Percentiles rank a stretch among this genome's conserved stretches.
These are phyloP conservation scores for Solanum hybrid DNA, from an alignment of 305 asterid species.

Conservation along the genomic window DNA sequence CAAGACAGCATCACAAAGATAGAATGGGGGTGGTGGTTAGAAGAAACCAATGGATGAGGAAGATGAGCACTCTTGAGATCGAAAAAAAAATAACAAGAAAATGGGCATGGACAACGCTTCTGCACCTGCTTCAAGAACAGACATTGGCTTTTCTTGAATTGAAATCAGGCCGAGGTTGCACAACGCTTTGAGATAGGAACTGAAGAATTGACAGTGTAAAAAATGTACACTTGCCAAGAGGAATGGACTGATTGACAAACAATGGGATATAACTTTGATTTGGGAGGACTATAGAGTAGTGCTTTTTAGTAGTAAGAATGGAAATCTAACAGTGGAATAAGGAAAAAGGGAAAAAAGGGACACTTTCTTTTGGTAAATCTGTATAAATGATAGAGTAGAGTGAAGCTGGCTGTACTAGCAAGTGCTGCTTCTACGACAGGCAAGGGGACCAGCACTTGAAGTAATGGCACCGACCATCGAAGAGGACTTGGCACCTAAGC, in stretches of 20 bases:
- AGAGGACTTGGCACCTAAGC: conserved; percentile 87
- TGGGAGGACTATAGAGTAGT: neutral
- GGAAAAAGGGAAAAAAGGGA: neutral
- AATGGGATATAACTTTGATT: neutral
- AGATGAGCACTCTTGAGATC: neutral
- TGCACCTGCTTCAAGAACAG: conserved; percentile 7
- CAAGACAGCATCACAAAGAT: neutral
- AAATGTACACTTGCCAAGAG: conserved; percentile 14
- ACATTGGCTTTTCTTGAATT: neutral
- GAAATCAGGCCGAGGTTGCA: conserved; percentile 15
- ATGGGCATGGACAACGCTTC: conserved; percentile 9
- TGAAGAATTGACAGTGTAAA: conserved; percentile 13
- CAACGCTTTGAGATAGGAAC: conserved; percentile 1
- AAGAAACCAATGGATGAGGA: neutral
- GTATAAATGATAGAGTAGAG: neutral
- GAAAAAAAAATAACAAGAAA: neutral
- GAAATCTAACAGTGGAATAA: neutral
- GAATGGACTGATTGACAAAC: conserved; percentile 1
- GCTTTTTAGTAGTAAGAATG: neutral
- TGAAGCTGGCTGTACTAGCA: conserved; percentile 35
- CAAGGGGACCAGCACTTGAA: conserved; percentile 69
- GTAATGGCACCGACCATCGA: conserved; percentile 72
- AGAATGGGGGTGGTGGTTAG: neutral
- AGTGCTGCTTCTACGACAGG: conserved; percentile 64
- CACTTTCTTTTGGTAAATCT: conserved; percentile 1